Percentiles rank a stretch among this genome's conserved stretches.
These are phyloP conservation scores for Rhazya stricta DNA, from an alignment of 257 asterid species.

Conservation along the genomic window DNA sequence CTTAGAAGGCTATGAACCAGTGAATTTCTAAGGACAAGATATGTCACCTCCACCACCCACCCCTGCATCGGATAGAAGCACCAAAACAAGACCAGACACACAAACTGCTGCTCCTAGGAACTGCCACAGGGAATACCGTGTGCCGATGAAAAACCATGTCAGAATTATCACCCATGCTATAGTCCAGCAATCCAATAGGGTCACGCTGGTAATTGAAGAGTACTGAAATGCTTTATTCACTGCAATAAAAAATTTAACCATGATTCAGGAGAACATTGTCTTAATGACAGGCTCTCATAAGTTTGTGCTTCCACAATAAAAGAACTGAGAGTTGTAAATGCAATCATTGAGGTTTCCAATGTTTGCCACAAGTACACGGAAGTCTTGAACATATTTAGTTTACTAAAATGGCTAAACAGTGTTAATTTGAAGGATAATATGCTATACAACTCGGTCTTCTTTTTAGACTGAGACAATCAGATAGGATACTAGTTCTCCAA, in stretches of 20 bases:
- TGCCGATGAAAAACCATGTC: slow-evolving; percentile 58
- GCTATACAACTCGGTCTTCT: neutral
- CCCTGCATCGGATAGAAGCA: slow-evolving; percentile 60
- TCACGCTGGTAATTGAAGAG: slow-evolving; percentile 77
- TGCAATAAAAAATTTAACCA: slow-evolving; percentile 22
- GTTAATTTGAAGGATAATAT: neutral
- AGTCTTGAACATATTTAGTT: neutral
- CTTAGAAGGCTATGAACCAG: neutral
- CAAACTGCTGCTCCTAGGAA: slow-evolving; percentile 61
- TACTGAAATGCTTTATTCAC: slow-evolving; percentile 71
- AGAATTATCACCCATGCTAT: slow-evolving; percentile 65
- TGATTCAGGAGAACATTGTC: neutral
- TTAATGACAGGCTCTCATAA: neutral
- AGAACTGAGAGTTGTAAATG: no score
- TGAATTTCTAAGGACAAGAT: neutral
- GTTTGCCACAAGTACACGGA: neutral
- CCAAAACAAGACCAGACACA: slow-evolving; percentile 53
- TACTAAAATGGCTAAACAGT: neutral
- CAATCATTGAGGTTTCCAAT: neutral
- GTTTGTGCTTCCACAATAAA: neutral
- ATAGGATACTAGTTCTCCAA: no score
- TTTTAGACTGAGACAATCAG: no score
- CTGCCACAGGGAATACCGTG: slow-evolving; percentile 53
- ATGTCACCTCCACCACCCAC: slow-evolving; percentile 47
- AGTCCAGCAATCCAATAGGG: slow-evolving; percentile 69